phyloP scores from a whole-genome alignment of 257 asterid species.

The Scutellaria galericulata region DNA sequence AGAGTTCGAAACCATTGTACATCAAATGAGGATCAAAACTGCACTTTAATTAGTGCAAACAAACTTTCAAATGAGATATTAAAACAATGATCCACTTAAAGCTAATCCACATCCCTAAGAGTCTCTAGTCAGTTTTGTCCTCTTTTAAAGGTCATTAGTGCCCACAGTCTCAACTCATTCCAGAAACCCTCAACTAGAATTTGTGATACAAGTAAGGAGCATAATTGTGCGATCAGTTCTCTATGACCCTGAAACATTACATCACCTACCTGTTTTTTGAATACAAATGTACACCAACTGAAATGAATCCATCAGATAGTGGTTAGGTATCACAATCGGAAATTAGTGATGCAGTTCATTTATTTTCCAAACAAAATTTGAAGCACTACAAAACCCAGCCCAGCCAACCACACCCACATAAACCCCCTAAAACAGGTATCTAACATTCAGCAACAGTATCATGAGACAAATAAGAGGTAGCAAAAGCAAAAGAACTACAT shows the following conservation, averaged over 20 bases:
- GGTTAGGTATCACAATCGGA: neutral
- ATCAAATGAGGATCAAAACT: neutral
- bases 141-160: neutral
- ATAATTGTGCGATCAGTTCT: neutral
- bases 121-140: neutral
- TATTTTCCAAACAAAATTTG: neutral
- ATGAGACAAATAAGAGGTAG: constrained; percentile 11
- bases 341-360: neutral
- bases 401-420: neutral
- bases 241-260: neutral
- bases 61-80: neutral
- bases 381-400: neutral
- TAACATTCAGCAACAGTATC: neutral
- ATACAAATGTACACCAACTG: neutral
- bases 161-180: neutral
- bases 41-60: neutral
- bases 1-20: neutral
- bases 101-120: neutral
- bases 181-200: neutral
- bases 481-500: constrained; percentile 13
- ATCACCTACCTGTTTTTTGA: neutral
- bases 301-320: neutral
- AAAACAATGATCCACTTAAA: neutral
- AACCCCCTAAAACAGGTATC: constrained; percentile 9
- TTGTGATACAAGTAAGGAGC: neutral